A percentile compares a stretch with the other conserved stretches of the same genome.
These are phyloP conservation scores for Circinella minor DNA, from an alignment of 371 early-diverging fungal genomes.

Conservation along the genomic window DNA sequence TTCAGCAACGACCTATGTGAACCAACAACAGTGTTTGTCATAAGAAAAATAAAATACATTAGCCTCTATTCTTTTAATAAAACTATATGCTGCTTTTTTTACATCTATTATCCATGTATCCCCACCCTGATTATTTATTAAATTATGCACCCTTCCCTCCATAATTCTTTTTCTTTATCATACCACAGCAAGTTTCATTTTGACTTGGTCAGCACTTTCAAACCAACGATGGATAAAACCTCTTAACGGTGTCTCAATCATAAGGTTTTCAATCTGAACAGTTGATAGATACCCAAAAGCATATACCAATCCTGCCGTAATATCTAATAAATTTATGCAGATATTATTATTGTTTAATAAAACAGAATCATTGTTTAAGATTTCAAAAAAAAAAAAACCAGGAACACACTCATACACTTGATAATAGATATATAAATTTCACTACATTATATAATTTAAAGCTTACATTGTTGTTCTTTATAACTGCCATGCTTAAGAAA, in stretches of 20 bases:
- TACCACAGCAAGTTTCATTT: constrained; percentile 43
- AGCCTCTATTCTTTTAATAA: too few relatives aligned
- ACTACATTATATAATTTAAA: background rate
- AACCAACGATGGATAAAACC: constrained; percentile 31
- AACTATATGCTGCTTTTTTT: too few relatives aligned
- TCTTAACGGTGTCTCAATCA: constrained; percentile 20
- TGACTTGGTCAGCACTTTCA: constrained; percentile 27
- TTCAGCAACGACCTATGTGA: constrained; percentile 37
- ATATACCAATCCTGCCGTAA: constrained; percentile 28
- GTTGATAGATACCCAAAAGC: constrained; percentile 28
- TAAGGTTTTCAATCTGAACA: constrained; percentile 9
- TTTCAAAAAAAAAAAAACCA: too few relatives aligned
- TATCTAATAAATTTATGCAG: constrained; percentile 23
- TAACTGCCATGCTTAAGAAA: constrained; percentile 36
- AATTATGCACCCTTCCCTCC: background rate
- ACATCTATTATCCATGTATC: too few relatives aligned
- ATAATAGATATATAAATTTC: too few relatives aligned
- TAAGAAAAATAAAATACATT: too few relatives aligned
- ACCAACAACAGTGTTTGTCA: too few relatives aligned
- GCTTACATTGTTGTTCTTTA: constrained; percentile 37
- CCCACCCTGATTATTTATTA: too few relatives aligned
- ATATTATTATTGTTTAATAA: background rate
- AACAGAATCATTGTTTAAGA: too few relatives aligned
- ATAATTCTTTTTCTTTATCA: background rate
- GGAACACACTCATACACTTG: too few relatives aligned